phyloP scores from a whole-genome alignment of 305 asterid species.

The Lippia alba region DNA sequence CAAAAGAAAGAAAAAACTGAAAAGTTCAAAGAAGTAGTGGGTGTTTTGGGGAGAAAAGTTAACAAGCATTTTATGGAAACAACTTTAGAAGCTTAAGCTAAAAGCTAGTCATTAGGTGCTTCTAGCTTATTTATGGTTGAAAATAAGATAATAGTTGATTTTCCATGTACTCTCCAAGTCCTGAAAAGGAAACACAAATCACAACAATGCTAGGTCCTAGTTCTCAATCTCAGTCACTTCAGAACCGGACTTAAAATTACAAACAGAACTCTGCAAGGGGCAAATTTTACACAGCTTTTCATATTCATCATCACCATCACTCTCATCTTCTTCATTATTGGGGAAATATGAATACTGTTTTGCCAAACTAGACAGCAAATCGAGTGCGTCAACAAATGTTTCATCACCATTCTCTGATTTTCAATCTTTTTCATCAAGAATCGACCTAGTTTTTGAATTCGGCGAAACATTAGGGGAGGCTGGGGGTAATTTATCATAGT shows the following conservation, averaged over 20 bases:
- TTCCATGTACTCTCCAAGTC: too few relatives aligned
- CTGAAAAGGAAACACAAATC: too few relatives aligned
- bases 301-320: conserved; percentile 47
- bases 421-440: too few relatives aligned
- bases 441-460: conserved; percentile 35
- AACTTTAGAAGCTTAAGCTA: too few relatives aligned
- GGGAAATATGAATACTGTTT: conserved; percentile 41
- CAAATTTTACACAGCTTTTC: conserved; percentile 32
- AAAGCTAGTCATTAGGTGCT: too few relatives aligned
- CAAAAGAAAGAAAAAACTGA: too few relatives aligned
- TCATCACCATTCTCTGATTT: conserved; percentile 47
- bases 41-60: too few relatives aligned
- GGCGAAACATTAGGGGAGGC: conserved; percentile 56
- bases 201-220: too few relatives aligned
- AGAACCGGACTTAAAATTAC: conserved; percentile 58
- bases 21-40: too few relatives aligned
- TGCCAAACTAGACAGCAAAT: conserved; percentile 61
- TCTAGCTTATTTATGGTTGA: too few relatives aligned
- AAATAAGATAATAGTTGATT: too few relatives aligned
- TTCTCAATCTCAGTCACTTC: conserved; percentile 47
- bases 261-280: conserved; percentile 50
- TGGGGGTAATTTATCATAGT: conserved; percentile 24
- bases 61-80: too few relatives aligned
- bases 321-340: conserved; percentile 31
- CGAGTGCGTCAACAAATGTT: conserved; percentile 55